Evolutionary conservation across 305 asterid species (phyloP).

Genomic region (Solanum hybrid): DNA sequence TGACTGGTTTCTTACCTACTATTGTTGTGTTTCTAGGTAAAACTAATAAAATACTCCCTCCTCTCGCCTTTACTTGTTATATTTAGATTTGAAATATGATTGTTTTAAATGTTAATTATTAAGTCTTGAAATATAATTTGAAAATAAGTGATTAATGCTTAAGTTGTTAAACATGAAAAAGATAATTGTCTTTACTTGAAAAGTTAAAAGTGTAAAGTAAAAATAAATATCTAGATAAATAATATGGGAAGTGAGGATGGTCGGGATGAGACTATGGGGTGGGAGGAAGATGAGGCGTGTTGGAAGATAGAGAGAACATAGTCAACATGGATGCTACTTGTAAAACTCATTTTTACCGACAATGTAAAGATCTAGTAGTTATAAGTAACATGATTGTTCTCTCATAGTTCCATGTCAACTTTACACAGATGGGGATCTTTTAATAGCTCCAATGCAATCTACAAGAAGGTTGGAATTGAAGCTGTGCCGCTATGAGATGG

Average conservation of each 20-base stretch:
- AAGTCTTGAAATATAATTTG: not conserved
- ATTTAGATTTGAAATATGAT: too few species aligned
- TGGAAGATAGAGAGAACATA: not conserved
- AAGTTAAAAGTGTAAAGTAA: too few species aligned
- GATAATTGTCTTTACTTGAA: too few species aligned
- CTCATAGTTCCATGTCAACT: not conserved
- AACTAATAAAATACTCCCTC: not conserved
- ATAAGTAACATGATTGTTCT: not conserved
- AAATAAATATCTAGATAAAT: not conserved
- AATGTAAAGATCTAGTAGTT: not conserved
- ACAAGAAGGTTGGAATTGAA: constrained; percentile 3
- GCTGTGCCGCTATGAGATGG: constrained; percentile 15
- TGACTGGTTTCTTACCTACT: not conserved
- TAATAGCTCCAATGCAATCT: constrained; percentile 9
- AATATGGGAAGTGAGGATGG: not conserved
- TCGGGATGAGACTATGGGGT: not conserved
- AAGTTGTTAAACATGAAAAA: not conserved
- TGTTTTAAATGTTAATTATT: too few species aligned
- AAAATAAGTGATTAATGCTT: not conserved
- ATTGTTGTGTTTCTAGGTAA: not conserved
- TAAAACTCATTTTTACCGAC: not conserved
- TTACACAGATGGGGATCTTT: constrained; percentile 14
- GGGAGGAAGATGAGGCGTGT: not conserved
- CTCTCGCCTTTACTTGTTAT: not conserved
- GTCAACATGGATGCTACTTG: not conserved